These are phyloP conservation scores for Kondoa malvinella DNA, from an alignment of 768 basidiomycete genomes.

Conservation along the genomic window DNA sequence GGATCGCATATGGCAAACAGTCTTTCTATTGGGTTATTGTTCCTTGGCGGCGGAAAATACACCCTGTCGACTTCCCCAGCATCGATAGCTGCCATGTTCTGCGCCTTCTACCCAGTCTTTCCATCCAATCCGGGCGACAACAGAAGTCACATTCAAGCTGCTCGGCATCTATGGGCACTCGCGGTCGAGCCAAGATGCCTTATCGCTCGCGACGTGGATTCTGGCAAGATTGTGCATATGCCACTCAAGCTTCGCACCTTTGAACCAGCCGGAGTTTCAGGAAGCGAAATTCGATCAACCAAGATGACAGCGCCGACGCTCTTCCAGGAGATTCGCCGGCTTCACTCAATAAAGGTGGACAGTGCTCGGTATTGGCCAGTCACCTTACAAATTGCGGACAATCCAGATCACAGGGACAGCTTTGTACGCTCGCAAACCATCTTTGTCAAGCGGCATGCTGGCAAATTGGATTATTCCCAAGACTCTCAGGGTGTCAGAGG, in stretches of 20 bases:
- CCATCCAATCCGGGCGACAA: conserved; percentile 66
- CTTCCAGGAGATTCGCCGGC: conserved; percentile 67
- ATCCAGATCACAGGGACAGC: conserved; percentile 49
- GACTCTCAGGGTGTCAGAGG: conserved; percentile 86
- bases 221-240: conserved; percentile 72
- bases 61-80: conserved; percentile 83
- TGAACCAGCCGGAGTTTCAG: conserved; percentile 38
- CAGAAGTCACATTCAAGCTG: conserved; percentile 73
- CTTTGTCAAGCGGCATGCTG: conserved; percentile 78
- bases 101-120: conserved; percentile 83
- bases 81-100: conserved; percentile 72
- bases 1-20: conserved; percentile 80
- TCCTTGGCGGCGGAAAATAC: conserved; percentile 80
- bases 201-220: conserved; percentile 79
- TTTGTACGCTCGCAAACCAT: conserved; percentile 64
- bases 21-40: conserved; percentile 74
- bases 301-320: conserved; percentile 82
- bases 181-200: conserved; percentile 88
- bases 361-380: conserved; percentile 94
- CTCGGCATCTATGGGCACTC: conserved; percentile 88
- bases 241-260: conserved; percentile 71
- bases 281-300: conserved; percentile 41
- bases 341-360: conserved; percentile 69
- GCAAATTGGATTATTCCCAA: conserved; percentile 80
- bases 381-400: conserved; percentile 55